These are phyloP conservation scores for Tieghemostelium lacteum DNA, from an alignment of 78 protist genomes.

Conservation along the genomic window DNA sequence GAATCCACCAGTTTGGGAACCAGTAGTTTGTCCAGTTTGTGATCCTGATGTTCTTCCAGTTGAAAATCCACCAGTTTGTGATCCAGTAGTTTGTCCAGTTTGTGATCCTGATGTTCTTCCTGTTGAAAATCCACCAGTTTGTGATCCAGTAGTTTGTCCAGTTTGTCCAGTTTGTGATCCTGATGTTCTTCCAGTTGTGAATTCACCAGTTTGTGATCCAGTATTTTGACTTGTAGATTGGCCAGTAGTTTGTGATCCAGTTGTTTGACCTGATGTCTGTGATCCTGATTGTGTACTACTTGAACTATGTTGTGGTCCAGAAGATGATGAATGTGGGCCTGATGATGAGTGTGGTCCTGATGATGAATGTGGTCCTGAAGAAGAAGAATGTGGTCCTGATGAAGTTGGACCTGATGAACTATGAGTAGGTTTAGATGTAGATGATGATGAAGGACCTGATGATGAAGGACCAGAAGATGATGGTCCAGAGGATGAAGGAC, in stretches of 20 bases:
- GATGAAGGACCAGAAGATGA: not conserved
- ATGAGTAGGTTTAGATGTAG: not conserved
- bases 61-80: no score
- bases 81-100: no score
- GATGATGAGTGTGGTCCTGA: not conserved
- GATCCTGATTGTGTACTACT: not conserved
- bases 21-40: no score
- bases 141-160: no score
- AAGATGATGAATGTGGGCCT: no score
- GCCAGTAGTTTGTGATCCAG: not conserved
- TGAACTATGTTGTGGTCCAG: no score
- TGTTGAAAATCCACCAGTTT: no score
- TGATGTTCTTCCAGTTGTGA: no score
- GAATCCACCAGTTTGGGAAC: no score
- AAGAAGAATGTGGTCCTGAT: not conserved
- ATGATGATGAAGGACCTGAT: not conserved
- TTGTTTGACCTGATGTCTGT: not conserved
- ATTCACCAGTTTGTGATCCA: not conserved
- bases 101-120: no score
- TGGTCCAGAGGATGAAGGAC: not conserved
- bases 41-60: no score
- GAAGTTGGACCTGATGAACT: conserved; percentile 11
- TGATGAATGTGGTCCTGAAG: conserved; percentile 7
- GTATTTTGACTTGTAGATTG: not conserved
- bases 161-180: no score